Conservation (phyloP, 805 yeast species). For the Hanseniaspora mollemarum region DNA sequence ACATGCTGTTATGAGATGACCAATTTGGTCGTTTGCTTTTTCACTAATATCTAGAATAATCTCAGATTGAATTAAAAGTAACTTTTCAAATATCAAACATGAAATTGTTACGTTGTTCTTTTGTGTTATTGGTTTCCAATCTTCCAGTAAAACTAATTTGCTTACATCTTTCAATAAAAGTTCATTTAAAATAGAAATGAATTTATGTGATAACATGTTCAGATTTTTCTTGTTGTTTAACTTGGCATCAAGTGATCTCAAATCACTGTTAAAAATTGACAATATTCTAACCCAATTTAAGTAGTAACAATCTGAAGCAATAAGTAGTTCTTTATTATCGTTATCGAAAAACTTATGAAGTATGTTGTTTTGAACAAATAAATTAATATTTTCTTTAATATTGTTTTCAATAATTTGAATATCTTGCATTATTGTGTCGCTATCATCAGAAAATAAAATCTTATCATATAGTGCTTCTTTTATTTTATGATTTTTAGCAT, state of each 20-base stretch:
- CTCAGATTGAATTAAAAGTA: not conserved
- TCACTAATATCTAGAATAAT: not conserved
- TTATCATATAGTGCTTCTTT: not conserved
- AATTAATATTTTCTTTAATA: not conserved
- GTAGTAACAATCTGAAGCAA: not conserved
- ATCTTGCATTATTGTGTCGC: not conserved
- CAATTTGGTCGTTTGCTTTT: not conserved
- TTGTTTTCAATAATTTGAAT: not conserved
- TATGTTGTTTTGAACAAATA: not conserved
- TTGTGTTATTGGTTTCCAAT: conserved; percentile 1
- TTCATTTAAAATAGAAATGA: not conserved
- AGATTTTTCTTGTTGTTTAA: not conserved
- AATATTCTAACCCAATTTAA: conserved; percentile 9
- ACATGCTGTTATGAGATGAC: not conserved
- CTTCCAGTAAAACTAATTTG: not conserved
- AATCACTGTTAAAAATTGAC: conserved; percentile 1
- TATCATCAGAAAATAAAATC: not conserved
- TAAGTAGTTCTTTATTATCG: not conserved
- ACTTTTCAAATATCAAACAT: conserved; percentile 2
- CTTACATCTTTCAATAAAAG: conserved; percentile 4
- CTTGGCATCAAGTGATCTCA: not conserved
- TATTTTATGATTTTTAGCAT: not conserved
- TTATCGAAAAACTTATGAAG: not conserved
- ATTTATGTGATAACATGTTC: not conserved
- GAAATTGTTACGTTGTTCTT: conserved; percentile 7